Evolutionary conservation across 202 grass and related monocot species (phyloP), one percentile per base, ranked within the genome.

Genomic region (Setaria italica): DNA sequence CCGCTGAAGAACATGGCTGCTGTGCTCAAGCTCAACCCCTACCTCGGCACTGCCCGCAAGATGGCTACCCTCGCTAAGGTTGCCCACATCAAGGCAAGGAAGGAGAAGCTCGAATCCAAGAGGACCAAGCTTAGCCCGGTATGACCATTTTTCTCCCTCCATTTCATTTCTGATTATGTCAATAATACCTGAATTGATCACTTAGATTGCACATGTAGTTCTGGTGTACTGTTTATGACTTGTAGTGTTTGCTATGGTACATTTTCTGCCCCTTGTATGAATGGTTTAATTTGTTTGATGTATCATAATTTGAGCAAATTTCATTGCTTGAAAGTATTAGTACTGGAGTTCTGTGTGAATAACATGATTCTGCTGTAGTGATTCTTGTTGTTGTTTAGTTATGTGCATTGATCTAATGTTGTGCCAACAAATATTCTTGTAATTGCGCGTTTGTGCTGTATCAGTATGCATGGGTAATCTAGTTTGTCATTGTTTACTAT

Each of bases 1-100:
- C 94, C 94, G 9, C 66, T 97, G 30, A 97, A 97, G 92, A 97
- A 88, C 63, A 68, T 86, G 3, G 85, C 88, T 43, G 91, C 91
- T 45, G 76, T 97, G 46, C 87, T 97, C 67, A 97, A 92, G 88
- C 79, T 97, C 4, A 97, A 97, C 77, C 94, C 90, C 2, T 97
- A 97, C 65, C 81, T 88, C 0, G 89, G 86, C 37, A 97, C 90
- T 0, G 94, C 91, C 4, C 85, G 83, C 62, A 94, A 90, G 81
- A 97, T 97, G 94, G 76, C 91, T 9, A 82, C 85, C 25, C 85
- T 97, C 19, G 94, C 94, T 62, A 91, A 97, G 85, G 82, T 89
- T 43, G 82, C 89, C 47, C 87, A 87, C 0, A 71, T 93, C 15
- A 97, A 97, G 86, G 89, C 89, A 54, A 91, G 89, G 77, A 88